phyloP scores from a whole-genome alignment of 352 stramenopile genomes.

The Pythium inflatum region DNA sequence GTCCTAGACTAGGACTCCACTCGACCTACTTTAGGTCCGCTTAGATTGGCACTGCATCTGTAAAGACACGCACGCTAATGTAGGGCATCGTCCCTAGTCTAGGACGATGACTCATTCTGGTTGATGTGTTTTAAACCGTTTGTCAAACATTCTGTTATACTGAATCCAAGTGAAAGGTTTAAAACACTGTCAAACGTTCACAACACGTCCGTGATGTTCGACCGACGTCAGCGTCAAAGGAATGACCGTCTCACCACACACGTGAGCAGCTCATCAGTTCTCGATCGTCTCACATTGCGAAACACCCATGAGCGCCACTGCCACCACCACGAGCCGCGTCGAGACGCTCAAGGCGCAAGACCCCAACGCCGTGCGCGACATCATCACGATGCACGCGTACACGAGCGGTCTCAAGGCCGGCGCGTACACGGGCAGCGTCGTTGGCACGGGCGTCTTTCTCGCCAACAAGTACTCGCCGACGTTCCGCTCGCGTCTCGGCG shows the following conservation, averaged over 20 bases:
- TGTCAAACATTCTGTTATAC: not conserved
- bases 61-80: too few relatives aligned
- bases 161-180: not conserved
- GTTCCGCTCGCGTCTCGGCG: constrained; percentile 72
- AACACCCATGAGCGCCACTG: not conserved
- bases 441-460: constrained; percentile 37
- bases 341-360: constrained; percentile 33
- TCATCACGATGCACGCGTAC: constrained; percentile 76
- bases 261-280: not conserved
- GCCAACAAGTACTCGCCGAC: constrained; percentile 65
- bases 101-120: too few relatives aligned
- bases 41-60: too few relatives aligned
- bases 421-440: constrained; percentile 36
- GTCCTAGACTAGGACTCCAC: not conserved
- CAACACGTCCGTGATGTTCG: too few relatives aligned
- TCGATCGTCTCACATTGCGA: not conserved
- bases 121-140: constrained; percentile 16
- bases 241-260: constrained; percentile 12
- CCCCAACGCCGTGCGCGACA: constrained; percentile 57
- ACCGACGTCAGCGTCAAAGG: constrained; percentile 12
- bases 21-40: not conserved
- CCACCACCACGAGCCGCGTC: constrained; percentile 29
- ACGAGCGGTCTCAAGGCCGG: constrained; percentile 57
- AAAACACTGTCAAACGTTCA: too few relatives aligned
- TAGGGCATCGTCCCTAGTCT: too few relatives aligned